These are phyloP conservation scores for Ophiostoma perfectum DNA, from an alignment of 2,329 filamentous ascomycete genomes.

Conservation along the genomic window DNA sequence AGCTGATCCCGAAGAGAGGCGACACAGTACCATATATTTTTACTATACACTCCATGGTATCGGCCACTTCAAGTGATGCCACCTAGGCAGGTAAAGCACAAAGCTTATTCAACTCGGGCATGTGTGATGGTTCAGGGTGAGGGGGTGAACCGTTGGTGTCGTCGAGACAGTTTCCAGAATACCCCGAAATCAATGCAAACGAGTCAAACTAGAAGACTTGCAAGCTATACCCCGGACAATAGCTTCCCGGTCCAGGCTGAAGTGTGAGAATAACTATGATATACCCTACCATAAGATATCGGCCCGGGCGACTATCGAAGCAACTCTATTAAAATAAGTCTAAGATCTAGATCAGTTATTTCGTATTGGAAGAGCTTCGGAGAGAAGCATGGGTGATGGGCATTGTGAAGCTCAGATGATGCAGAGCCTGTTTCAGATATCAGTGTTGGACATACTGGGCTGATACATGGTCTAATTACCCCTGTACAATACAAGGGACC, in stretches of 20 bases:
- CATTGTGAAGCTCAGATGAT: conserved; percentile 20
- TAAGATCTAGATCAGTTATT: neutral
- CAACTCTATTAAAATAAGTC: too few species aligned
- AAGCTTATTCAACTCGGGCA: neutral
- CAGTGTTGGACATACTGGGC: neutral
- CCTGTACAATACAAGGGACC: too few species aligned
- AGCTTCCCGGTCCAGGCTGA: neutral
- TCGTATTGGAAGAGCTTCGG: neutral
- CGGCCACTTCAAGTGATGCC: too few species aligned
- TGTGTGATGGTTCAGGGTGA: neutral
- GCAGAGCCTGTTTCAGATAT: conserved; percentile 19
- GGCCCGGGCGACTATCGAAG: neutral
- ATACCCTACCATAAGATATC: too few species aligned
- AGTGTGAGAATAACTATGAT: neutral
- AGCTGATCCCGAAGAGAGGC: neutral
- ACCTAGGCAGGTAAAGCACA: too few species aligned
- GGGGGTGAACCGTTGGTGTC: conserved; percentile 1
- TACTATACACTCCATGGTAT: neutral
- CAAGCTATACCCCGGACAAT: too few species aligned
- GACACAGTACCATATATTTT: neutral
- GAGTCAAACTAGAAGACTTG: too few species aligned
- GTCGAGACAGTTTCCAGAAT: conserved; percentile 1
- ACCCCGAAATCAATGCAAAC: neutral
- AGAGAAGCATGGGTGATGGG: neutral
- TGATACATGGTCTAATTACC: too few species aligned